Conservation (phyloP, 83 land plant genomes). For the Thuja plicata region DNA sequence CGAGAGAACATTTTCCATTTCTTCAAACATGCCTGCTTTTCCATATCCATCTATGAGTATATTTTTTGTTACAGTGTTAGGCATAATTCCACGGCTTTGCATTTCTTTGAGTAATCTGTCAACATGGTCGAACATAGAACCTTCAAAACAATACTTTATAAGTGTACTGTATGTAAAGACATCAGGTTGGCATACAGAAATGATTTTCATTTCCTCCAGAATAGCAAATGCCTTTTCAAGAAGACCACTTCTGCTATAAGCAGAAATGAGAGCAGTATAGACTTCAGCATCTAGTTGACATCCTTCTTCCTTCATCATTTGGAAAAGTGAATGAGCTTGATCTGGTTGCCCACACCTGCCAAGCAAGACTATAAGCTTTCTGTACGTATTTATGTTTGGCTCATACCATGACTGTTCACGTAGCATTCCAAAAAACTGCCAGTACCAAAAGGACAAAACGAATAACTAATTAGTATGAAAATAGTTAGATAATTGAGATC, state of each 20-base stretch:
- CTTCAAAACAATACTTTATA: constrained; percentile 76
- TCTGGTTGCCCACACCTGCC: constrained; percentile 76
- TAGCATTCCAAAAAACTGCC: constrained; percentile 90
- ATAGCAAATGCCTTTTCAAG: constrained; percentile 63
- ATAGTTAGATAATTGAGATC: neutral
- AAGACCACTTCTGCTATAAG: constrained; percentile 61
- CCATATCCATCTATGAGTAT: constrained; percentile 83
- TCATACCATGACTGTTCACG: constrained; percentile 80
- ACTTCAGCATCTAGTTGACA: constrained; percentile 47
- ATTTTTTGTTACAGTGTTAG: constrained; percentile 88
- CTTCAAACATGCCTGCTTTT: constrained; percentile 64
- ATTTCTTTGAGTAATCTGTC: constrained; percentile 64
- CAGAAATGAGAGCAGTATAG: constrained; percentile 85
- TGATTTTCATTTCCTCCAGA: constrained; percentile 65
- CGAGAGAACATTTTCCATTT: constrained; percentile 67
- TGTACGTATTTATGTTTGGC: constrained; percentile 75
- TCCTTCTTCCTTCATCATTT: constrained; percentile 69
- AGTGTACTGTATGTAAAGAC: constrained; percentile 80
- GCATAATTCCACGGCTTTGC: constrained; percentile 46
- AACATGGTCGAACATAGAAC: constrained; percentile 54
- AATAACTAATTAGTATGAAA: neutral
- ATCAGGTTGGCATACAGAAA: constrained; percentile 80
- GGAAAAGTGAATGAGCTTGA: constrained; percentile 59
- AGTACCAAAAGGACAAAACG: neutral
- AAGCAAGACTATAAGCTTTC: constrained; percentile 79